phyloP scores from a whole-genome alignment of 2,329 filamentous ascomycete species.

The Sphaerulina vaccinii region DNA sequence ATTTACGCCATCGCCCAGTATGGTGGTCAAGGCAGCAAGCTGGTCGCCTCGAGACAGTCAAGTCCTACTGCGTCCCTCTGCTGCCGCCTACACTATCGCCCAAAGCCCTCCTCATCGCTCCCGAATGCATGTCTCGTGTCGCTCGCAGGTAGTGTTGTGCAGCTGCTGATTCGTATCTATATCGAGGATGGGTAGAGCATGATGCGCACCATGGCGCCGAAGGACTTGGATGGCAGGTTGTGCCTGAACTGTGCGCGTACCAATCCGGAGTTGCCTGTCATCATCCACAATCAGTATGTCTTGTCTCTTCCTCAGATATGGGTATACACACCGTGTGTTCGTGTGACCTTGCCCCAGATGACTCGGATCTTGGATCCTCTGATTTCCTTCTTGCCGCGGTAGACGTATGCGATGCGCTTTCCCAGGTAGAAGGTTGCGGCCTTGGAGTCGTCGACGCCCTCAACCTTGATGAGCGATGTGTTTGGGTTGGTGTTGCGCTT shows the following conservation, averaged over 20 bases:
- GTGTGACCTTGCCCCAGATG: constrained; percentile 98
- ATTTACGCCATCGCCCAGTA: constrained; percentile 11
- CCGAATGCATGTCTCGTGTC: constrained; percentile 12
- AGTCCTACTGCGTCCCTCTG: constrained; percentile 10
- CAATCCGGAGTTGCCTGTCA: constrained; percentile 93
- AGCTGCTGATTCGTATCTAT: constrained; percentile 30
- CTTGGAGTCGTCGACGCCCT: constrained; percentile 89
- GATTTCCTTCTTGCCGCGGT: constrained; percentile 91
- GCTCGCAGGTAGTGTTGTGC: constrained; percentile 10
- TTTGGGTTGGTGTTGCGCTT: constrained; percentile 88
- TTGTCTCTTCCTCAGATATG: no score
- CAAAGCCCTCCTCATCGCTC: constrained; percentile 10
- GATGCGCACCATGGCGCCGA: constrained; percentile 62
- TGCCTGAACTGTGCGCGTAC: constrained; percentile 95
- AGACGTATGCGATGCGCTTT: constrained; percentile 99
- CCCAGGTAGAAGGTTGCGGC: constrained; percentile 97
- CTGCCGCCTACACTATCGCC: constrained; percentile 8
- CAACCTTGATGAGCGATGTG: constrained; percentile 87
- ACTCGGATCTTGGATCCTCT: constrained; percentile 97
- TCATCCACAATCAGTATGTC: constrained; percentile 14
- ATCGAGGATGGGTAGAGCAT: constrained; percentile 45
- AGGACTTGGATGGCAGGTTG: constrained; percentile 94
- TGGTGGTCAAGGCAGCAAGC: constrained; percentile 6
- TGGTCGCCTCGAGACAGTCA: constrained; percentile 7
- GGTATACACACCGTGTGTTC: constrained; percentile 85